Base-by-base conservation (phyloP, 805 yeast species). In the Saturnispora bothae region DNA sequence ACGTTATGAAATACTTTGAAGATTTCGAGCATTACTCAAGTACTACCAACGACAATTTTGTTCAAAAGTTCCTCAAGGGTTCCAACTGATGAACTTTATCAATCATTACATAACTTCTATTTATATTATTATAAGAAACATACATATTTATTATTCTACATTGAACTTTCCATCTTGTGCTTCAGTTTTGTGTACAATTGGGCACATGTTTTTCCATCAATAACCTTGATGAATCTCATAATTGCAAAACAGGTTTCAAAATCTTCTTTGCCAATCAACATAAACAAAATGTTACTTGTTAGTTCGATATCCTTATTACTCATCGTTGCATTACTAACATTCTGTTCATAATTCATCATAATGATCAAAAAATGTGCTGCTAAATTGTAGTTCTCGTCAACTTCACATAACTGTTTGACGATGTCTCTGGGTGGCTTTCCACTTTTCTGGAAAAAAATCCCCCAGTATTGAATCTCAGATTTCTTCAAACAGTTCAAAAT, bases 1-100 rank as follows among this genome's bases (percentile, higher is more conserved):
- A 83, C 59, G 84, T 83, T 32, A 67, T 81, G 76, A 75, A 79
- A 61, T 83, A 78, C 65, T 83, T 83, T 50, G 83, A 78, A 48
- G 77, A 76, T 49, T 78, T 71, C 56, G 70, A 69, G 31, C 65
- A 64, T 25, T 71, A 80, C 47, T 68, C 67, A 46, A 66, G 65
- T 31, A 71, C 73, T 44, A 69, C 66, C 49, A 69, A 72, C 52
- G 71, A 76, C 53, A 68, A 66, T 50, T 83, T 83, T 53, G 73
- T 83, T 36, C 75, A 74, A 61, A 78, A 77, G 59, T 83, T 83
- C 68, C 66, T 79, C 51, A 77, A 76, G 56, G 83, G 83, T 34
- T 67, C 71, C 28, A 44, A 51, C 31, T 59, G 41, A 34, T 7
- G 3, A 16, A n/a, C n/a, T n/a, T n/a, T n/a, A n/a, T n/a, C n/a